phyloP scores from a whole-genome alignment of 2,329 filamentous ascomycete species.

The Emmonsiellopsis sp. region DNA sequence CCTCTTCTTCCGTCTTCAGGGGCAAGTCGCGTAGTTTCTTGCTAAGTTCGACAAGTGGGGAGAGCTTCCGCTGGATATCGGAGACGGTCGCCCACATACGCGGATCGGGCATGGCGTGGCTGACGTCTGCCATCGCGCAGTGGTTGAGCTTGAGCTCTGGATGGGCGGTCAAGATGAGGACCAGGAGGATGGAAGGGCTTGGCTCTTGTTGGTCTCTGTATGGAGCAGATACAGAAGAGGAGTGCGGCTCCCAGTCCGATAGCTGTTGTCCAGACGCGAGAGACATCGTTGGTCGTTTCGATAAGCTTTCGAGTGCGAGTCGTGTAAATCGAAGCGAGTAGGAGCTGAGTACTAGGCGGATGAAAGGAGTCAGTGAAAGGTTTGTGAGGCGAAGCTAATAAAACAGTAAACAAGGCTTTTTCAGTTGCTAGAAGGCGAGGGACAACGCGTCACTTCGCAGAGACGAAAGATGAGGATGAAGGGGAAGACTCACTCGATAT shows the following conservation, averaged over 20 bases:
- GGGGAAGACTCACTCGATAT: no score
- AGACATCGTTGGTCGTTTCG: no score
- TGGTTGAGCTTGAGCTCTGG: constrained; percentile 4
- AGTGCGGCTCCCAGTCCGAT: neutral
- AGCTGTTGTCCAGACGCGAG: neutral
- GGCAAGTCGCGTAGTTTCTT: neutral
- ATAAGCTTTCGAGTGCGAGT: no score
- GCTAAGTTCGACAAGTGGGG: neutral
- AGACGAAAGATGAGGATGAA: no score
- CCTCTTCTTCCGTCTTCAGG: neutral
- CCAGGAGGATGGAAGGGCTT: neutral
- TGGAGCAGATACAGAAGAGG: neutral
- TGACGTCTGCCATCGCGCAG: constrained; percentile 4
- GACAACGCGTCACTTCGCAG: no score
- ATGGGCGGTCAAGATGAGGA: constrained; percentile 2
- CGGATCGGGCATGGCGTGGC: constrained; percentile 3
- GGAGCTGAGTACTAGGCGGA: neutral
- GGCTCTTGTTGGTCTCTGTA: constrained; percentile 4
- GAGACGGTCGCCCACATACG: constrained; percentile 1
- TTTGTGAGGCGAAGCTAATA: neutral
- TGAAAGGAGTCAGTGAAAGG: neutral
- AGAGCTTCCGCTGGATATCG: constrained; percentile 1
- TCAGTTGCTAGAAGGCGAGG: no score
- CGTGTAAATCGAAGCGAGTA: neutral
- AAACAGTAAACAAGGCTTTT: no score